phyloP scores from a whole-genome alignment of 768 basidiomycete genomes.

The Russula sp. region DNA sequence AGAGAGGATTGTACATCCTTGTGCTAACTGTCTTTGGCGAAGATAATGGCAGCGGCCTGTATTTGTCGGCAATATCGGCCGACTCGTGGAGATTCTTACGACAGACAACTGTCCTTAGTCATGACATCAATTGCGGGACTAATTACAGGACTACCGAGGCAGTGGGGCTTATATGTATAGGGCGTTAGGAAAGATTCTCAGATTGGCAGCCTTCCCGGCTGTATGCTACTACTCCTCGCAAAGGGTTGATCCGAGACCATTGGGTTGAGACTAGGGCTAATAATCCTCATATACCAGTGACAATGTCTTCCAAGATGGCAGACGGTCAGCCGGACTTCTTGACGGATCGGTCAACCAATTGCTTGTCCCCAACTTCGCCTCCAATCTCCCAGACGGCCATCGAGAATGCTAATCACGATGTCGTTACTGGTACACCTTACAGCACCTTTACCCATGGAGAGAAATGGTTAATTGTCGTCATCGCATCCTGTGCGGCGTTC shows the following conservation, averaged over 20 bases:
- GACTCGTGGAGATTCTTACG: conserved; percentile 52
- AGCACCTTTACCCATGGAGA: conserved; percentile 48
- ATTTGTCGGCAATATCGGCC: conserved; percentile 61
- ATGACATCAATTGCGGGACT: too few species aligned
- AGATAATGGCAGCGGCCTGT: too few species aligned
- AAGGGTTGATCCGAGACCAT: too few species aligned
- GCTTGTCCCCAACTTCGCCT: not conserved
- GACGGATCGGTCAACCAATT: not conserved
- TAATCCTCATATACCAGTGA: not conserved
- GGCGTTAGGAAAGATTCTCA: too few species aligned
- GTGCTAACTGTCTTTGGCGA: too few species aligned
- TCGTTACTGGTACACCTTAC: conserved; percentile 30
- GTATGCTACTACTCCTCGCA: too few species aligned
- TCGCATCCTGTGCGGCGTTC: conserved; percentile 50
- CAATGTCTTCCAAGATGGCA: not conserved
- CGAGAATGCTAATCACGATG: not conserved
- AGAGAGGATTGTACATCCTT: too few species aligned
- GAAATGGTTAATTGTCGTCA: conserved; percentile 61
- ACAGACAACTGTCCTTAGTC: too few species aligned
- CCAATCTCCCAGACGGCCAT: not conserved
- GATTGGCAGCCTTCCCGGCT: too few species aligned
- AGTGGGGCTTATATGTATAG: too few species aligned
- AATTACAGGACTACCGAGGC: too few species aligned
- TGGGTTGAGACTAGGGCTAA: not conserved
- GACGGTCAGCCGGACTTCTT: not conserved